These are phyloP conservation scores for Sporisorium scitamineum DNA, from an alignment of 1,284 basidiomycete species.

Conservation along the genomic window DNA sequence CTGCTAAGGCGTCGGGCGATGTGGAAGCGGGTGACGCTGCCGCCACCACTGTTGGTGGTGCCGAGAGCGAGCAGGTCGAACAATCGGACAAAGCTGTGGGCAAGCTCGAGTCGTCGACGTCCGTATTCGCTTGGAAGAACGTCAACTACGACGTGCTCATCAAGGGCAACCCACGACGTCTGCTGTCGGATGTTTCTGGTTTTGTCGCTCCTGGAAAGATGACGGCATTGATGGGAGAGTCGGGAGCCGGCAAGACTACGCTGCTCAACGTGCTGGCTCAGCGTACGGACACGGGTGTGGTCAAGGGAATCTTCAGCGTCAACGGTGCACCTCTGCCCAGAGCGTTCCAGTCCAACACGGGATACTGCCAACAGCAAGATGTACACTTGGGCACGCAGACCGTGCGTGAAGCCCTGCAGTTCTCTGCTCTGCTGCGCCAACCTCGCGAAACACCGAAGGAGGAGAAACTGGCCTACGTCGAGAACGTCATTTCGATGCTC, in stretches of 20 bases:
- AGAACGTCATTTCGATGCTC: conserved; percentile 55
- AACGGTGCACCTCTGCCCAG: conserved; percentile 44
- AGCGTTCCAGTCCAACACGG: conserved; percentile 58
- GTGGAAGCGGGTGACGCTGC: conserved; percentile 27
- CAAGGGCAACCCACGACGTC: conserved; percentile 54
- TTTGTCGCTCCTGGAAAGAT: conserved; percentile 59
- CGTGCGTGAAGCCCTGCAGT: conserved; percentile 62
- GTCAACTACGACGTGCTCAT: conserved; percentile 58
- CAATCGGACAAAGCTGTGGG: conserved; percentile 22
- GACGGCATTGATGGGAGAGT: conserved; percentile 64
- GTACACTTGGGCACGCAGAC: conserved; percentile 52
- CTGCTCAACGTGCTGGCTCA: conserved; percentile 62
- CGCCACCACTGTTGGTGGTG: neutral
- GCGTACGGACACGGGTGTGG: conserved; percentile 52
- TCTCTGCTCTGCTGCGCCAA: conserved; percentile 59
- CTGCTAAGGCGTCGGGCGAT: conserved; percentile 33
- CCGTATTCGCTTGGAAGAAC: conserved; percentile 57
- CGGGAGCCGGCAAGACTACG: conserved; percentile 65
- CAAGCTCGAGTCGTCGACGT: conserved; percentile 47
- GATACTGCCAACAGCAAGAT: conserved; percentile 64
- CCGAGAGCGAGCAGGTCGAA: conserved; percentile 1
- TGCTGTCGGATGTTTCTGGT: conserved; percentile 70
- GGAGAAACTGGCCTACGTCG: conserved; percentile 59
- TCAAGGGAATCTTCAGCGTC: conserved; percentile 50
- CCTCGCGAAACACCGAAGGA: conserved; percentile 46